Base-by-base conservation (phyloP, 2,329 filamentous ascomycete species). In the Canariomyces notabilis region DNA sequence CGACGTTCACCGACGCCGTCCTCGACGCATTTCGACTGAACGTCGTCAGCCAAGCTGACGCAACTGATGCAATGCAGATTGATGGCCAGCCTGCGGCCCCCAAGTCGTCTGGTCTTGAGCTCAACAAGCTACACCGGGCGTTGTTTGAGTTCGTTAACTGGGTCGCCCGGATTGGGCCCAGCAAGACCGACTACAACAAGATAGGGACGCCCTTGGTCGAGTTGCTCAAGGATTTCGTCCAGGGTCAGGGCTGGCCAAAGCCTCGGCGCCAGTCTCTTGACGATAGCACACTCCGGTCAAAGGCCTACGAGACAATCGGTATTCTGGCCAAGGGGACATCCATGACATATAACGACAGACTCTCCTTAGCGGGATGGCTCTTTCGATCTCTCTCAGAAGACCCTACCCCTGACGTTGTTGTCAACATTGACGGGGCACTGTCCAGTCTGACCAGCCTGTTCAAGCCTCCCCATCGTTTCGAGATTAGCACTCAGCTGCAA, bases 261-360 rank as follows among this genome's bases (percentile, higher is more conserved):
- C 63, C 74, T 42, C 48, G 57, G 1, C 48, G 59, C 6, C 62
- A 64, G 11, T 75, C 77, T 2, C 64, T 73, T 9, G 80, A 84
- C 38, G 79, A 83, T 44, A 70, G 83, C 44, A 75, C 78, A 3
- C 72, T 95, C 35, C 81, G 91, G 33, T 83, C 83, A 5, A 83
- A 86, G 59, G 89, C 86, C 1, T 97, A 96, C 64, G 91, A 97
- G 63, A 89, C 87, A 0, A 88, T 97, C 32, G 93, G 91, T 1
- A 77, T 93, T 12, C 67, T 97, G 19, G 82, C 86, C 44, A 80
- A 82, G 53, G 79, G 78, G 4, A 78, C 83, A 4, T 67, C 75
- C 2, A 76, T 80, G 55, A 69, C 81, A 4, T 58, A 79, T 11
- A 67, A 67, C 32, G 71, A 75, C 73, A 58, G 79, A 72, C 46